phyloP scores from a whole-genome alignment of 139 green algal genomes.

The Medakamo hakoo region DNA sequence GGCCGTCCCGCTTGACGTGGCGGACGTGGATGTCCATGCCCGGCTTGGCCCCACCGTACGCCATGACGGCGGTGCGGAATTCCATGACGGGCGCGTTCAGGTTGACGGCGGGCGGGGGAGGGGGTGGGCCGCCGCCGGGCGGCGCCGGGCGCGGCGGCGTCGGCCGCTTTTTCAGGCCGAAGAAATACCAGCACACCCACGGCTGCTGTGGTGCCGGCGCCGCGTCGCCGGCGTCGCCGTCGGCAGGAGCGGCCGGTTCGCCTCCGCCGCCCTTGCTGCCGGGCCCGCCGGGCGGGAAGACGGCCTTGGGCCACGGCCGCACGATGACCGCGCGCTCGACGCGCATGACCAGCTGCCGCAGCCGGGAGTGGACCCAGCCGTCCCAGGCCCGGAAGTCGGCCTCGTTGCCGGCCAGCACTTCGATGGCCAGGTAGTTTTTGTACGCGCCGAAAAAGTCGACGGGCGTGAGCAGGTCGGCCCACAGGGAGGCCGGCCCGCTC shows the following conservation, averaged over 20 bases:
- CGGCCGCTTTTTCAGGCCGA: slow-evolving; percentile 34
- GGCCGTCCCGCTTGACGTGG: slow-evolving; percentile 34
- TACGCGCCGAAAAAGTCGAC: slow-evolving; percentile 56
- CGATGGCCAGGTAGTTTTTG: slow-evolving; percentile 67
- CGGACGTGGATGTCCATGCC: slow-evolving; percentile 56
- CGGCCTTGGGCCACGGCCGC: slow-evolving; percentile 44
- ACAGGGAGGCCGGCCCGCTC: slow-evolving; percentile 18
- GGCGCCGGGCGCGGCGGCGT: not conserved
- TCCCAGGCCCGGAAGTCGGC: slow-evolving; percentile 65
- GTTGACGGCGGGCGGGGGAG: slow-evolving; percentile 26
- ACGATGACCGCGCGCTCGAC: slow-evolving; percentile 36
- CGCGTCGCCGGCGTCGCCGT: not conserved
- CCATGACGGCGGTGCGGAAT: slow-evolving; percentile 30
- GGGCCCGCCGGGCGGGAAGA: slow-evolving; percentile 4
- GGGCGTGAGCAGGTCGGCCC: slow-evolving; percentile 46
- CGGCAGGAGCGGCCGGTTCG: not conserved
- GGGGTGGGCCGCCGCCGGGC: slow-evolving; percentile 10
- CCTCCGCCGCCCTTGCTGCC: not conserved
- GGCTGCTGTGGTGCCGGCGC: not conserved
- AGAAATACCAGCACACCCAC: slow-evolving; percentile 37
- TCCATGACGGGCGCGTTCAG: slow-evolving; percentile 51
- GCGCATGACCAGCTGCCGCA: slow-evolving; percentile 53
- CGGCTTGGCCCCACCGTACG: slow-evolving; percentile 11
- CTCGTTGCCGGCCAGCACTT: slow-evolving; percentile 48
- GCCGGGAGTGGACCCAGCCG: slow-evolving; percentile 67